Evolutionary conservation across 169 alveolate species (phyloP), one percentile per base, ranked within the genome.

Genomic region (Cytauxzoon felis): DNA sequence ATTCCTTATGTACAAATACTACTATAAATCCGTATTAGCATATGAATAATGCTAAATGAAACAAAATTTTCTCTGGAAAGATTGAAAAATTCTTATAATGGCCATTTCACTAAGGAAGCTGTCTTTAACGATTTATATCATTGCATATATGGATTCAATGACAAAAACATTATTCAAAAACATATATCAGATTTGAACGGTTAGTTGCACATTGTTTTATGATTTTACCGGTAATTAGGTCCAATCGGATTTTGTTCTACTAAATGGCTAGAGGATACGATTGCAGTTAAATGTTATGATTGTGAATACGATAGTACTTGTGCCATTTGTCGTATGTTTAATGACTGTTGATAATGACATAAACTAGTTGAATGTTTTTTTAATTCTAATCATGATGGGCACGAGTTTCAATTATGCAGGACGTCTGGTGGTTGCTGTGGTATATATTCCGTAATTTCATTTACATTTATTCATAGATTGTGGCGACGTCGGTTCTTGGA

Each of bases 381-480:
- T 34, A 29, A 58, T 29, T 66, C 86, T 19, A 60, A 64, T 34
- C 86, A 76, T 26, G 66, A 54, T 2, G 80, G 81, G 3, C 86
- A 76, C 51, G 30, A 40, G 19, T 76, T 36, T 49, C 19, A 75
- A 36, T 36, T 76, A 13, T 50, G 81, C 4, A 38, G 69, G 18
- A 65, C 86, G 2, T 65, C 72, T 0, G 81, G 81, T 4, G 86
- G 86, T 13, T 76, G 86, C 58, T 76, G 86, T 24, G 75, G 69
- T 59, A 42, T 9, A 38, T 45, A 2, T 59, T 8, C n/a, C n/a
- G n/a, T 21, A 43, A 26, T 9, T 32, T n/a, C 13, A 38, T 13
- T 43, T 5, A 19, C 26, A 9, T 18, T 18, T 24, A 48, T 42
- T 21, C 21, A 4, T 24, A 59, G 84, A 76, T 27, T 76, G 86